Percentiles rank a stretch among this genome's conserved stretches.
These are phyloP conservation scores for Mycogone perniciosa DNA, from an alignment of 2,329 filamentous ascomycete genomes.

Conservation along the genomic window DNA sequence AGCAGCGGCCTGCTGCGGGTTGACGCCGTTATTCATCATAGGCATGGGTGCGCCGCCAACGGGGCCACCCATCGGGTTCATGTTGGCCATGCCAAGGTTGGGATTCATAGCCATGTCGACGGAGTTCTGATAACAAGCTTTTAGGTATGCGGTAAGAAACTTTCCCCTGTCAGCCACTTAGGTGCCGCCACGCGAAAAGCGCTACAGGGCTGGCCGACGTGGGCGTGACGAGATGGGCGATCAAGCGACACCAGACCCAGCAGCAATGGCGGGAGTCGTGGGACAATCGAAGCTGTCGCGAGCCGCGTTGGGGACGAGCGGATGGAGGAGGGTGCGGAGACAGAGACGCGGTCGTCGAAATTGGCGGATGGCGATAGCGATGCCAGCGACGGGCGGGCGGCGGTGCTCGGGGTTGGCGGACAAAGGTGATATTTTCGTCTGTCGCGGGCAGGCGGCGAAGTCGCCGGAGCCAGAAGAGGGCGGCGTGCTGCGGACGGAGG, in stretches of 20 bases:
- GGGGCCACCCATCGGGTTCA: constrained; percentile 62
- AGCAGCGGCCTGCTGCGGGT: constrained; percentile 27
- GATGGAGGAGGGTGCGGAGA: background rate
- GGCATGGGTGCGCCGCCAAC: constrained; percentile 55
- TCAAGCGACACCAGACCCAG: constrained; percentile 1
- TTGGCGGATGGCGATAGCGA: background rate
- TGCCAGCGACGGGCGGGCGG: constrained; percentile 1
- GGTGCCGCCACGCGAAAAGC: constrained; percentile 29
- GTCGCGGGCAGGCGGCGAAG: constrained; percentile 9
- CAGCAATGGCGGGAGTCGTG: background rate
- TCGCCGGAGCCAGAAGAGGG: constrained; percentile 2
- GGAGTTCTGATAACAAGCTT: constrained; percentile 11
- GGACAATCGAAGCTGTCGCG: constrained; percentile 1
- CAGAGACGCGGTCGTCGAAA: constrained; percentile 8
- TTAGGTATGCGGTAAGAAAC: constrained; percentile 14
- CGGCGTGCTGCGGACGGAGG: background rate
- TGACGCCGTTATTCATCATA: constrained; percentile 59
- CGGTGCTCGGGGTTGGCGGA: constrained; percentile 7
- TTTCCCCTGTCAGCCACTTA: constrained; percentile 26
- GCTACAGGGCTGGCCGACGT: constrained; percentile 28
- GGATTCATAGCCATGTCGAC: constrained; percentile 45
- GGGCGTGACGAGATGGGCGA: constrained; percentile 25
- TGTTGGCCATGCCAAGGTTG: constrained; percentile 60
- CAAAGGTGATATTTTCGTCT: background rate
- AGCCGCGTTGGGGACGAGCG: constrained; percentile 2